Evolutionary conservation across 148 eudicot genomes (phyloP), one percentile per base, ranked within the genome.

Genomic region (Rhododendron henanense): DNA sequence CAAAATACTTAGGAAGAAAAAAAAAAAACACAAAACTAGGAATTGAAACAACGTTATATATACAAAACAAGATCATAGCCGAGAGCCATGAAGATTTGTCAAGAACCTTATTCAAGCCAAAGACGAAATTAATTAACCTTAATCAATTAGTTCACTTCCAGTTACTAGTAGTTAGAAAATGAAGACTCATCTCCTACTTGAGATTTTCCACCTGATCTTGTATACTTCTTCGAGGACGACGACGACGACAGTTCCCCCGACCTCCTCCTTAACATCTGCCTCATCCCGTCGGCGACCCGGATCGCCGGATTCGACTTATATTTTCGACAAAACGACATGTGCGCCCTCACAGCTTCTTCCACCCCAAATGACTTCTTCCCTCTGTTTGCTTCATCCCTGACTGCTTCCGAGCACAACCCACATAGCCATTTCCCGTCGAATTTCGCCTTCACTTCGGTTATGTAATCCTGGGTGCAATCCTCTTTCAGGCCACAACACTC

Each of bases 391-490:
- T 95, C 98, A 61, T 95, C 96, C 82, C 92, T 88, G 0, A 95
- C 98, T 0, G 96, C 96, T 83, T 93, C 98, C 0, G 96, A 92
- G 82, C 98, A 95, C 74, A 95, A 50, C 84, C 98, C 98, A 81
- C 98, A 95, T 16, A 95, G 89, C 96, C 98, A 95, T 88, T 93
- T 95, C 1, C 94, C 98, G 2, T 92, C 90, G 74, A 95, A 95
- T 28, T 92, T 90, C 2, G 92, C 88, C 87, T 93, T 93, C 39
- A 95, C 95, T 6, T 88, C 89, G 14, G 82, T 88, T n/a, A 95
- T 95, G 84, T 93, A 95, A 44, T 92, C 94, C 55, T 80, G 88
- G 19, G 98, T 94, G 88, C 98, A 94, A 15, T 94, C 98, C 81
- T 94, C 98, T 86, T 93, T 93, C 53, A 94, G 55, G 44, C 95